Conservation (phyloP, 1,284 basidiomycete genomes). For the Leccinum discolor region DNA sequence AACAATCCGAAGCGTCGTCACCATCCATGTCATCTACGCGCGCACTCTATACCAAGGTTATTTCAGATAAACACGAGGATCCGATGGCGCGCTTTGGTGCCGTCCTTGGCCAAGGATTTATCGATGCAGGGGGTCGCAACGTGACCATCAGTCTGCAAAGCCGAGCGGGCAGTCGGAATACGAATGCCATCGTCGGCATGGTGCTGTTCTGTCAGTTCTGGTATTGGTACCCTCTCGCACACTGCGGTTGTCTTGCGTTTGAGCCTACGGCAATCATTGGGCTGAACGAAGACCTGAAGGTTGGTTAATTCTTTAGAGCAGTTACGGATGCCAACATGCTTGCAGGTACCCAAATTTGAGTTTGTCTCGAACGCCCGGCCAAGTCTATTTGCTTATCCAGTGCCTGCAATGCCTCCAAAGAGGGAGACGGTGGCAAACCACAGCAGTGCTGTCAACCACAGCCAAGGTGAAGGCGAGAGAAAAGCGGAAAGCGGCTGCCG, state of each 20-base stretch:
- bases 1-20: slow-evolving; percentile 89
- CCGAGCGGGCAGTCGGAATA: slow-evolving; percentile 88
- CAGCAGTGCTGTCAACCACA: slow-evolving; percentile 93
- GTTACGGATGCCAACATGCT: slow-evolving; percentile 6
- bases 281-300: slow-evolving; percentile 82
- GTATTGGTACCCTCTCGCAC: slow-evolving; percentile 99
- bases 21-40: slow-evolving; percentile 82
- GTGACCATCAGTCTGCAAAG: slow-evolving; percentile 92
- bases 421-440: slow-evolving; percentile 90
- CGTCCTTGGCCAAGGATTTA: slow-evolving; percentile 91
- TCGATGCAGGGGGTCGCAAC: slow-evolving; percentile 95
- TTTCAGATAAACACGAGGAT: slow-evolving; percentile 95
- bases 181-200: slow-evolving; percentile 94
- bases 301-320: slow-evolving; percentile 32
- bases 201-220: slow-evolving; percentile 97
- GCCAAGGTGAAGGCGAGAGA: slow-evolving; percentile 92
- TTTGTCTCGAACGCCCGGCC: slow-evolving; percentile 87
- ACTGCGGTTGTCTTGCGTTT: slow-evolving; percentile 89
- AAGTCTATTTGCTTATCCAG: slow-evolving; percentile 88
- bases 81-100: slow-evolving; percentile 97
- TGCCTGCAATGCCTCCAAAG: slow-evolving; percentile 82
- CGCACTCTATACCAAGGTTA: slow-evolving; percentile 83
- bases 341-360: slow-evolving; percentile 86
- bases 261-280: slow-evolving; percentile 94
- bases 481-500: slow-evolving; percentile 83